Evolutionary conservation across 345 rosid species (phyloP).

Genomic region (Bruguiera gymnorhiza): DNA sequence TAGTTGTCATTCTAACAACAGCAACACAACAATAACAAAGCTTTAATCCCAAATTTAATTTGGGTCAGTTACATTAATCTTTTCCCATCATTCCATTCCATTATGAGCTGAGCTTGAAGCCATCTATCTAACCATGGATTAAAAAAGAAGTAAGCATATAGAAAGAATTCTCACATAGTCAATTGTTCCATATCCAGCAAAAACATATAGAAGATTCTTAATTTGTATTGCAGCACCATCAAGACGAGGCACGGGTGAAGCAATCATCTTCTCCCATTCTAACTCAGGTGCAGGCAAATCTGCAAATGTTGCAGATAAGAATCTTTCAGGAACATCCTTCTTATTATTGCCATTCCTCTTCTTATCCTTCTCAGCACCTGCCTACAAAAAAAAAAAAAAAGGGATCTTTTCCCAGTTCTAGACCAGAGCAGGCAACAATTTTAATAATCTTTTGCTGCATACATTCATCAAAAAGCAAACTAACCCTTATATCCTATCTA

Average conservation of each 20-base stretch:
- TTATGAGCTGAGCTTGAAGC: not conserved
- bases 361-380: slow-evolving; percentile 27
- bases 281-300: slow-evolving; percentile 79
- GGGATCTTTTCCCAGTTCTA: not conserved
- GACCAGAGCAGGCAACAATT: not conserved
- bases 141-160: not conserved
- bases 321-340: slow-evolving; percentile 37
- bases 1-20: too few relatives aligned
- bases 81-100: too few relatives aligned
- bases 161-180: slow-evolving; percentile 52
- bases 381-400: slow-evolving; percentile 27
- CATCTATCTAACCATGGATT: not conserved
- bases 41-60: too few relatives aligned
- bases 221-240: slow-evolving; percentile 96
- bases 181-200: slow-evolving; percentile 92
- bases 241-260: slow-evolving; percentile 90
- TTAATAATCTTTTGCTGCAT: not conserved
- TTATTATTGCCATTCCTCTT: slow-evolving; percentile 19
- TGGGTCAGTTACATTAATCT: too few relatives aligned
- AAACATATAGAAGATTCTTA: slow-evolving; percentile 64
- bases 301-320: slow-evolving; percentile 83
- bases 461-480: not conserved
- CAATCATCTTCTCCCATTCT: slow-evolving; percentile 81
- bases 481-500: too few relatives aligned
- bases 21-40: too few relatives aligned